Percentiles rank a stretch among this genome's conserved stretches.
These are phyloP conservation scores for Carallia pectinifolia DNA, from an alignment of 345 rosid genomes.

Conservation along the genomic window DNA sequence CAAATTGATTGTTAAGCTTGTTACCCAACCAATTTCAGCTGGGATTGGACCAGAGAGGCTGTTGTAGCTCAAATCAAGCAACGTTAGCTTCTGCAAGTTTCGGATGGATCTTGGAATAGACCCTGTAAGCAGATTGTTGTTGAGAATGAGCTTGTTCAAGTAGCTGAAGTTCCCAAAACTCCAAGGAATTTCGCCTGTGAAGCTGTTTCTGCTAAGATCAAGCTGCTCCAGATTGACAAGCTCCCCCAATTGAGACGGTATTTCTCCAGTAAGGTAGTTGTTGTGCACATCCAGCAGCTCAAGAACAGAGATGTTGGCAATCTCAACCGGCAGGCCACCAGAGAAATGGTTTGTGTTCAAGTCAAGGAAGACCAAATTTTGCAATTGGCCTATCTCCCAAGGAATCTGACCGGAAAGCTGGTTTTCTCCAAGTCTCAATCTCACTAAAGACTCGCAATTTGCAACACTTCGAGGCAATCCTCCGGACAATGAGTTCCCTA, in stretches of 20 bases:
- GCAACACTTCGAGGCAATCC: slow-evolving; percentile 57
- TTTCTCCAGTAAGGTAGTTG: slow-evolving; percentile 73
- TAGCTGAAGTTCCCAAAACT: slow-evolving; percentile 90
- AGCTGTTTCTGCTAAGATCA: slow-evolving; percentile 88
- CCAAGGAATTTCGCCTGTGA: slow-evolving; percentile 62
- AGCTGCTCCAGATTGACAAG: slow-evolving; percentile 96
- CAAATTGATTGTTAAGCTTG: slow-evolving; percentile 77
- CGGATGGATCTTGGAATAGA: slow-evolving; percentile 61
- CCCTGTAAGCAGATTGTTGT: slow-evolving; percentile 74
- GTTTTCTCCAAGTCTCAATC: slow-evolving; percentile 92
- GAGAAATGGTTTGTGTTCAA: slow-evolving; percentile 86
- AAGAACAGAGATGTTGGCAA: slow-evolving; percentile 73
- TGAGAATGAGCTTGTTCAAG: slow-evolving; percentile 90
- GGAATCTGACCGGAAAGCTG: slow-evolving; percentile 87
- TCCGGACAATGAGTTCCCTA: slow-evolving; percentile 86
- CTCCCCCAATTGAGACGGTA: slow-evolving; percentile 78
- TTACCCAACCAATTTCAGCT: slow-evolving; percentile 63
- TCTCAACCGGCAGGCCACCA: slow-evolving; percentile 68
- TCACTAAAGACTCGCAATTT: slow-evolving; percentile 74
- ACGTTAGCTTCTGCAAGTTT: slow-evolving; percentile 68
- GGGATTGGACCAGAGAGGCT: slow-evolving; percentile 71
- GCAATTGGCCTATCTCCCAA: slow-evolving; percentile 73
- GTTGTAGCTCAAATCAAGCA: slow-evolving; percentile 87
- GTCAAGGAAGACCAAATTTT: slow-evolving; percentile 91
- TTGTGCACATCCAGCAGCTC: slow-evolving; percentile 88